These are phyloP conservation scores for Porcisia hertigi DNA, from an alignment of 208 protist genomes.

Conservation along the genomic window DNA sequence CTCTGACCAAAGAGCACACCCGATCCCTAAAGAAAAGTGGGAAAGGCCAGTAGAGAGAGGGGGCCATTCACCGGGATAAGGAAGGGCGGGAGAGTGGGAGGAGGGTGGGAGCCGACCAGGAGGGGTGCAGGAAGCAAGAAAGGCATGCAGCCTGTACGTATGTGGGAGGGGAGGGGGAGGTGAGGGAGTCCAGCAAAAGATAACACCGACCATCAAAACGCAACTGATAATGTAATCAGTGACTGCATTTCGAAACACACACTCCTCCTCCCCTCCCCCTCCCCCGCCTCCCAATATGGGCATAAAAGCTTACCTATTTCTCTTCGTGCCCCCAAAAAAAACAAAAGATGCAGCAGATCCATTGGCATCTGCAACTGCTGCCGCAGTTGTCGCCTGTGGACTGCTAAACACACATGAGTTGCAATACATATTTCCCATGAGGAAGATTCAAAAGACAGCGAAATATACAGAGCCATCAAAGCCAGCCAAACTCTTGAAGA, in stretches of 20 bases:
- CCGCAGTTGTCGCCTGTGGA: not conserved
- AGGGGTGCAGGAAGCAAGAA: not conserved
- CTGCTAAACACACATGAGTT: not conserved
- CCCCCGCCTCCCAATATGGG: not conserved
- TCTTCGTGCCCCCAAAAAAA: not conserved
- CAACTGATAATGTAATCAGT: not conserved
- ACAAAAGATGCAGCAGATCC: not conserved
- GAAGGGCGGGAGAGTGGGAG: too few relatives aligned
- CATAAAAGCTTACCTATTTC: not conserved
- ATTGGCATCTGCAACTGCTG: not conserved
- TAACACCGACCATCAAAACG: not conserved
- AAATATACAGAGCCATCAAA: not conserved
- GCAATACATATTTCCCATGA: conserved; percentile 3
- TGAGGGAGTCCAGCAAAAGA: not conserved
- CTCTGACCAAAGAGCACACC: too few relatives aligned
- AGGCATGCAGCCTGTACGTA: not conserved
- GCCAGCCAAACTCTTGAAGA: not conserved
- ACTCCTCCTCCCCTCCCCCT: not conserved
- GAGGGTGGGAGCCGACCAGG: too few relatives aligned
- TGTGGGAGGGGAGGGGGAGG: not conserved
- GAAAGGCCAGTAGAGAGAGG: not conserved
- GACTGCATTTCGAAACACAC: not conserved
- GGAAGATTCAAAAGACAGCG: not conserved
- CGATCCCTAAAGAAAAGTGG: too few relatives aligned
- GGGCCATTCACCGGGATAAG: not conserved